A percentile compares a stretch with the other conserved stretches of the same genome.
Conservation (phyloP, 75 land plant species). For the Picea glauca region DNA sequence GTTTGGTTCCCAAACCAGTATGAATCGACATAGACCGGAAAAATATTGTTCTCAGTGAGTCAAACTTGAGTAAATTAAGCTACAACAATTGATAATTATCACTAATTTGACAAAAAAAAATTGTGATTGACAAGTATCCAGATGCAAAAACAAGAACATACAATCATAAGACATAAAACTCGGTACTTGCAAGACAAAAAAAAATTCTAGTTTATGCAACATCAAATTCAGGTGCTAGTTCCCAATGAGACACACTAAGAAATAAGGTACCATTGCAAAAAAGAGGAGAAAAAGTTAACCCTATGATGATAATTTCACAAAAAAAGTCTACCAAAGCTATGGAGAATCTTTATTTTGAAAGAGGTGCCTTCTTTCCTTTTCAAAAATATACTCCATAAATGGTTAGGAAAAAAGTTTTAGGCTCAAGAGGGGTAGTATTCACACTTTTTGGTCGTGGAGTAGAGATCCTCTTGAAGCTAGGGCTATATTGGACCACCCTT, state of each 20-base stretch:
- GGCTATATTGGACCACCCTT: conserved; percentile 80
- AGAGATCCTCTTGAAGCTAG: conserved; percentile 87
- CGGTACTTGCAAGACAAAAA: background rate
- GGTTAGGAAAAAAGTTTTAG: conserved; percentile 77
- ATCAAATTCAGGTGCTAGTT: conserved; percentile 1
- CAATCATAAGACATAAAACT: background rate
- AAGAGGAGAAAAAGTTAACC: conserved; percentile 2
- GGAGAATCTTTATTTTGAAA: conserved; percentile 90
- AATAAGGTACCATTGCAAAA: conserved; percentile 6
- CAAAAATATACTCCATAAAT: conserved; percentile 86
- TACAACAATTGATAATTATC: too few relatives aligned
- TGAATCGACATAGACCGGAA: too few relatives aligned
- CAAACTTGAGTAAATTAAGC: too few relatives aligned
- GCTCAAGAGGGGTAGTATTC: conserved; percentile 55
- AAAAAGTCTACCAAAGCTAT: conserved; percentile 45
- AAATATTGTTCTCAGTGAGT: too few relatives aligned
- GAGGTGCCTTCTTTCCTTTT: conserved; percentile 94
- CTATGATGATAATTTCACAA: background rate
- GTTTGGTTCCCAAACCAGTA: background rate
- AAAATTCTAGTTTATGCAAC: background rate
- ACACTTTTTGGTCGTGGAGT: conserved; percentile 72
- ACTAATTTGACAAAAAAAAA: background rate
- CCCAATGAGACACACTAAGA: background rate
- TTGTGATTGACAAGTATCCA: background rate
- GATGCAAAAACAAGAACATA: background rate